Percentiles rank a stretch among this genome's conserved stretches.
Conservation (phyloP, 2,329 filamentous ascomycete species). For the Rhinocladiella mackenziei region DNA sequence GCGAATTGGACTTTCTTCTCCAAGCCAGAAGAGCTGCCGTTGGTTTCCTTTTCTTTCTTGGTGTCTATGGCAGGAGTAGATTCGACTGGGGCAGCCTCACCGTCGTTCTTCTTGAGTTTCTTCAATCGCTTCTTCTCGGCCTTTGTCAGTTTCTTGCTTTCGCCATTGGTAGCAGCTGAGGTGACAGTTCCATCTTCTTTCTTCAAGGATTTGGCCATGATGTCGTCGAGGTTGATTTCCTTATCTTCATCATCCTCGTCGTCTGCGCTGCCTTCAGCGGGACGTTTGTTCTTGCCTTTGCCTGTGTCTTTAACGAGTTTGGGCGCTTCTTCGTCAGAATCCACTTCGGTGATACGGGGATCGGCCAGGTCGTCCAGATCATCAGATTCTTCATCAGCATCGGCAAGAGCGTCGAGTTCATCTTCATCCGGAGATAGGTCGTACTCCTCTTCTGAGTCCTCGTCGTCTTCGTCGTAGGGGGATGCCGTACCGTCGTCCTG, state of each 20-base stretch:
- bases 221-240: slow-evolving; percentile 66
- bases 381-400: slow-evolving; percentile 63
- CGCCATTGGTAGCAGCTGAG: slow-evolving; percentile 46
- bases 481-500: slow-evolving; percentile 49
- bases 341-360: slow-evolving; percentile 78
- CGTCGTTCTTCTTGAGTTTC: slow-evolving; percentile 98
- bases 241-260: too few relatives aligned
- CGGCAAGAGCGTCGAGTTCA: slow-evolving; percentile 58
- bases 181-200: slow-evolving; percentile 39
- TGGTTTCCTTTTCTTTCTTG: slow-evolving; percentile 53
- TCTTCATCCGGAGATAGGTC: slow-evolving; percentile 76
- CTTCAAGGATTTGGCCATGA: slow-evolving; percentile 71
- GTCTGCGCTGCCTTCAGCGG: slow-evolving; percentile 64
- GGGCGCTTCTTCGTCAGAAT: slow-evolving; percentile 65
- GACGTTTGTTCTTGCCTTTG: slow-evolving; percentile 89
- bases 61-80: slow-evolving; percentile 49
- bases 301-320: slow-evolving; percentile 43
- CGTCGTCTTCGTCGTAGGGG: slow-evolving; percentile 49
- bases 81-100: slow-evolving; percentile 61
- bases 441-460: slow-evolving; percentile 64
- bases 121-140: slow-evolving; percentile 98
- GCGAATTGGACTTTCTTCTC: slow-evolving; percentile 92
- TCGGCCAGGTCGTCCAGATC: slow-evolving; percentile 74
- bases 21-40: slow-evolving; percentile 47
- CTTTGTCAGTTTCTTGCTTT: slow-evolving; percentile 71